These are phyloP conservation scores for Pseudogymnoascus destructans DNA, from an alignment of 2,329 filamentous ascomycete genomes.

Conservation along the genomic window DNA sequence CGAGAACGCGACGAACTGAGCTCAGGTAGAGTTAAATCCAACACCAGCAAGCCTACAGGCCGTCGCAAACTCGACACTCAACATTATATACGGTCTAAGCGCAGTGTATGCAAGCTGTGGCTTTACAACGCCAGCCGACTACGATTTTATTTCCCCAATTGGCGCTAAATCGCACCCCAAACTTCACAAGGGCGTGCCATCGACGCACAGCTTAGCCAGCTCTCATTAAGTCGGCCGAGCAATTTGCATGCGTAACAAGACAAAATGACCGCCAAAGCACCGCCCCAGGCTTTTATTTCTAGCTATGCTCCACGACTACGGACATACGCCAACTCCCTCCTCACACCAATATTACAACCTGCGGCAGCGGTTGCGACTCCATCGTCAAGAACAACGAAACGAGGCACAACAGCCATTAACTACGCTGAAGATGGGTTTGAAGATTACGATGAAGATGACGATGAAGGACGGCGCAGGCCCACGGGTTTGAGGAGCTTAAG, in stretches of 20 bases:
- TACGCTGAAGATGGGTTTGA: constrained; percentile 96
- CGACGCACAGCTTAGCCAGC: not conserved
- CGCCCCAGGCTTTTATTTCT: constrained; percentile 78
- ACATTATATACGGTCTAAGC: not conserved
- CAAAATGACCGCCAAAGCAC: constrained; percentile 26
- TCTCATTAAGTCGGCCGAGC: not conserved
- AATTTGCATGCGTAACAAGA: not conserved
- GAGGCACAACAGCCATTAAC: constrained; percentile 91
- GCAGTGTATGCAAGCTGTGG: not conserved
- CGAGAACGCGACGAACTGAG: constrained; percentile 7
- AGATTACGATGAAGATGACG: constrained; percentile 65
- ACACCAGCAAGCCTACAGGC: not conserved
- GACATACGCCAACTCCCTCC: constrained; percentile 79
- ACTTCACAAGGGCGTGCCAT: not conserved
- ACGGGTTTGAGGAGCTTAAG: constrained; percentile 75
- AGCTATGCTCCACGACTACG: constrained; percentile 85
- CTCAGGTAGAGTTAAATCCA: not conserved
- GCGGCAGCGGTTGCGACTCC: constrained; percentile 52
- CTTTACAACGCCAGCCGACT: not conserved
- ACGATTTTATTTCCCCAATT: not conserved
- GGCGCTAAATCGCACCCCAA: not conserved
- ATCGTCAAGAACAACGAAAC: constrained; percentile 78
- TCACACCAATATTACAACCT: constrained; percentile 68
- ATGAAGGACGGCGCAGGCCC: constrained; percentile 55
- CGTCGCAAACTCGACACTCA: not conserved